Percentiles rank a stretch among this genome's conserved stretches.
These are phyloP conservation scores for Blastobotrys ciferrii DNA, from an alignment of 1,139 yeast species.

Conservation along the genomic window DNA sequence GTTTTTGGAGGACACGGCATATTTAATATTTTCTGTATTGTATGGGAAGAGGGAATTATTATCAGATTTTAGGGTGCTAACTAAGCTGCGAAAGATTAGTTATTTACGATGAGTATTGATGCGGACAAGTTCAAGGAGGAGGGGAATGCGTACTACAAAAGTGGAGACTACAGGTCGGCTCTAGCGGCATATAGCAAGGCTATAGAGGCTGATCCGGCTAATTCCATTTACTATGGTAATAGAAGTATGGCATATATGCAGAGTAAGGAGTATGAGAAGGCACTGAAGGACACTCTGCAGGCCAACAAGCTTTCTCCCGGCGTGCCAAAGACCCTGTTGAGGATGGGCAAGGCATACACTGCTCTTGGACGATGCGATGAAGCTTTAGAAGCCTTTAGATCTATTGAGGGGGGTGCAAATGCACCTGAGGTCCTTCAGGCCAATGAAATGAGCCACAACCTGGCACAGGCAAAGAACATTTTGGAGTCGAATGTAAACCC, in stretches of 20 bases:
- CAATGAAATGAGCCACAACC: conserved; percentile 38
- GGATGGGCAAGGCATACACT: conserved; percentile 40
- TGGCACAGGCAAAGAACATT: conserved; percentile 35
- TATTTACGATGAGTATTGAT: conserved; percentile 15
- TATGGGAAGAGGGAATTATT: background rate
- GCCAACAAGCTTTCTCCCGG: conserved; percentile 38
- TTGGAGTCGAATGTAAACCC: conserved; percentile 23
- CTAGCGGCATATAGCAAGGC: conserved; percentile 39
- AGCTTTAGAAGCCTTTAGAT: conserved; percentile 33
- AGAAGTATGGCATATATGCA: conserved; percentile 76
- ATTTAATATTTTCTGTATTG: background rate
- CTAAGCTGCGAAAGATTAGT: background rate
- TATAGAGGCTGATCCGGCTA: conserved; percentile 37
- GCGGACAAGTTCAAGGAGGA: conserved; percentile 37
- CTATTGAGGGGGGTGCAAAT: conserved; percentile 27
- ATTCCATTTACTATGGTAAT: conserved; percentile 61
- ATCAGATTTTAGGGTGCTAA: conserved; percentile 8
- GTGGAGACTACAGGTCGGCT: conserved; percentile 39
- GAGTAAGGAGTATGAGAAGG: conserved; percentile 53
- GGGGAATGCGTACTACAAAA: conserved; percentile 42
- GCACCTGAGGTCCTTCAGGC: conserved; percentile 35
- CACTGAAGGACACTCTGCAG: conserved; percentile 48
- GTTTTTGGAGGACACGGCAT: background rate
- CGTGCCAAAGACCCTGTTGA: conserved; percentile 35
- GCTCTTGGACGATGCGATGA: conserved; percentile 38